Evolutionary conservation across 2,329 filamentous ascomycete species (phyloP), one percentile per base, ranked within the genome.

Genomic region (Venturia nashicola): DNA sequence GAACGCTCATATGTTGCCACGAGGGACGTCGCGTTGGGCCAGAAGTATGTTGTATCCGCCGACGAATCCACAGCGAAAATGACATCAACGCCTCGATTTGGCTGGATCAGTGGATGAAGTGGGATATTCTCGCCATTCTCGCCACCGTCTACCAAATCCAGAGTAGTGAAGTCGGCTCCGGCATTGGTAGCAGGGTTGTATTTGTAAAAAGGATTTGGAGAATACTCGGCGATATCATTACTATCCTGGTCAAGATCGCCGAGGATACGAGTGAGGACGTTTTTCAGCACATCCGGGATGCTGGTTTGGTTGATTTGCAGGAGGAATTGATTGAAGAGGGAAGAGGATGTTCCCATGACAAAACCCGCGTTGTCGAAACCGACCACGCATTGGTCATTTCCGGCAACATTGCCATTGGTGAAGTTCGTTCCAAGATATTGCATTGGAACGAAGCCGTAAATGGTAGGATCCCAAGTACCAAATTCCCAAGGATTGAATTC

Each of bases 321-420:
- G 23, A 96, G 76, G 69, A 89, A 83, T 69, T 86, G 79, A 76
- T 96, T 96, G 80, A 96, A 96, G 1, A 96, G 80, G 0, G 89
- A 88, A 1, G 87, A 90, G 27, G 87, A 91, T 0, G 91, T 96
- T 61, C 91, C 91, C 84, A 95, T 91, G 34, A 96, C 79, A 71
- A 84, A 96, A 8, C 90, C 90, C 32, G 83, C 83, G 69, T 91
- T 91, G 75, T 96, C 92, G 67, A 91, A 91, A 0, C 92, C 92
- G 8, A 82, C 79, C 18, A 95, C 81, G 71, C 92, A 96, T 39
- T 76, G 72, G 51, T 82, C 81, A 63, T 80, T 73, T 9, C 77
- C 71, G 0, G 82, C 76, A 23, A 94, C 73, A 9, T 72, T 70
- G 23, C 90, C 90, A 6, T 76, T 79, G 46, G 79, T 81, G 72